Percentiles rank a stretch among this genome's conserved stretches.
Conservation (phyloP, 2,329 filamentous ascomycete genomes). For the Beauveria pseudobassiana region DNA sequence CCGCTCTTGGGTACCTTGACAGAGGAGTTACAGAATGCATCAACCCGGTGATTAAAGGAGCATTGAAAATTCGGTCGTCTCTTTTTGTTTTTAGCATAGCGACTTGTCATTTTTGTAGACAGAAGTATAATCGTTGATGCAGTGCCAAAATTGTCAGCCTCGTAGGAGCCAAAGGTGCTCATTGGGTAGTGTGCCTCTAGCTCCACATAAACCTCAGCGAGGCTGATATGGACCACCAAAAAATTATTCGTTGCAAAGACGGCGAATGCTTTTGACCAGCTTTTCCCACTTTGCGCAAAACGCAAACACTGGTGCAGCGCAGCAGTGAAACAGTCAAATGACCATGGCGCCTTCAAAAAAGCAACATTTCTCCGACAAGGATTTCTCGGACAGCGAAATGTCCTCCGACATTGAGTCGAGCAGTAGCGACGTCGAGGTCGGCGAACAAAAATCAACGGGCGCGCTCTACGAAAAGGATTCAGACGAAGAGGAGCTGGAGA, state of each 20-base stretch:
- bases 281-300: constrained; percentile 2
- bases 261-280: constrained; percentile 16
- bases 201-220: constrained; percentile 17
- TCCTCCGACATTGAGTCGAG: constrained; percentile 14
- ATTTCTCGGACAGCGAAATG: constrained; percentile 19
- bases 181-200: not conserved
- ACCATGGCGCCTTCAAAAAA: constrained; percentile 26
- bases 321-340: constrained; percentile 13
- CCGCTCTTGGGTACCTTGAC: constrained; percentile 42
- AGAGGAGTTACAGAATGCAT: constrained; percentile 25
- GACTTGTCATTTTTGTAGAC: not conserved
- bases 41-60: not conserved
- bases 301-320: constrained; percentile 12
- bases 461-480: constrained; percentile 60
- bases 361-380: constrained; percentile 23
- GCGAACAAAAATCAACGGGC: constrained; percentile 14
- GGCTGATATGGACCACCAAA: constrained; percentile 22
- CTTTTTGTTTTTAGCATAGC: not conserved
- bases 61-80: not conserved
- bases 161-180: not conserved
- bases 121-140: not conserved
- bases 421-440: constrained; percentile 23
- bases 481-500: constrained; percentile 78
- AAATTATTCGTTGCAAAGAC: constrained; percentile 22
- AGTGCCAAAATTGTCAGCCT: not conserved